phyloP scores from a whole-genome alignment of 257 asterid species.

The Datura wrightii region DNA sequence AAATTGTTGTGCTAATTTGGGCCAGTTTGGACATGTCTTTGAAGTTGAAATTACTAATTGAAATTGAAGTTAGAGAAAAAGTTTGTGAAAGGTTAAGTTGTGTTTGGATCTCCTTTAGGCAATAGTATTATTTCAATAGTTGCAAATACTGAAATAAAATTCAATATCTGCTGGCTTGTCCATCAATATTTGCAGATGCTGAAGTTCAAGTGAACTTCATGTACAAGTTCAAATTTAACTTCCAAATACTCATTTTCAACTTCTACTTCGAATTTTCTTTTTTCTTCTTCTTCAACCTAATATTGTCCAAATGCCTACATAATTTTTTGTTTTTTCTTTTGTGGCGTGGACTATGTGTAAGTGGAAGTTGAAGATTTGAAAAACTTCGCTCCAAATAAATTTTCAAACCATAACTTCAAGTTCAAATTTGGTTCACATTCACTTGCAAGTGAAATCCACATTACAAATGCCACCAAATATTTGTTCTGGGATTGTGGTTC shows the following conservation, averaged over 20 bases:
- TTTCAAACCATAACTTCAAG: not conserved
- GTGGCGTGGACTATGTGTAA: not conserved
- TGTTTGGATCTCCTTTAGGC: too few relatives aligned
- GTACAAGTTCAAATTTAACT: not conserved
- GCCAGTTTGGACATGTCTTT: not conserved
- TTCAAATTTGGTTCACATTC: not conserved
- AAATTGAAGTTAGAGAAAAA: not conserved
- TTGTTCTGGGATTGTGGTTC: not conserved
- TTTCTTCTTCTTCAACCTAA: not conserved
- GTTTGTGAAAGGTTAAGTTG: not conserved
- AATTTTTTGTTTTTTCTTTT: too few relatives aligned
- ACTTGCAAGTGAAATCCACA: conserved; percentile 10
- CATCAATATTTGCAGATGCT: not conserved
- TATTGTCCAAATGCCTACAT: not conserved
- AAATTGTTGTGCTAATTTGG: not conserved
- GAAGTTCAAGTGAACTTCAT: not conserved
- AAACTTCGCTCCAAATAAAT: not conserved
- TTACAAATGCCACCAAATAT: not conserved
- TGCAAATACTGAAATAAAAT: not conserved
- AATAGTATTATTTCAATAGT: not conserved
- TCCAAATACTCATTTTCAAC: not conserved
- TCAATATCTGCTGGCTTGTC: not conserved
- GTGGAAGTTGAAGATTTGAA: not conserved
- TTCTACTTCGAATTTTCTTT: too few relatives aligned
- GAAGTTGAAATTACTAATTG: not conserved